phyloP scores from a whole-genome alignment of 2,329 filamentous ascomycete genomes.

The Conoideocrella luteorostrata region DNA sequence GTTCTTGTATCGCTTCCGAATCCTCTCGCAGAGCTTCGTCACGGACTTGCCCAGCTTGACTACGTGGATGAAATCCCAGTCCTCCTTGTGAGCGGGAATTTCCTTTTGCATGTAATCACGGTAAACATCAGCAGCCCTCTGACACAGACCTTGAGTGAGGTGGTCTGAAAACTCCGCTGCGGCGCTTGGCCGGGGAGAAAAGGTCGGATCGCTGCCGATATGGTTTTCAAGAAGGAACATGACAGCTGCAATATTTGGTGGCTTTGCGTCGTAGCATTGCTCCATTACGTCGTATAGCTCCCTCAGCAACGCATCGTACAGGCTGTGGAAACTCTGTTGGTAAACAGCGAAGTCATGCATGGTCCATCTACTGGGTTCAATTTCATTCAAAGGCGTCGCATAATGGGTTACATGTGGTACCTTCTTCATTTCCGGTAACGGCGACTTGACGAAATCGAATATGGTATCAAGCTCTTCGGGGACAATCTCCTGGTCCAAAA shows the following conservation, averaged over 20 bases:
- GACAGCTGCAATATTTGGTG: slow-evolving; percentile 70
- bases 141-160: slow-evolving; percentile 64
- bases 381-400: slow-evolving; percentile 44
- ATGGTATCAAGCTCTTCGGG: slow-evolving; percentile 77
- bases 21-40: slow-evolving; percentile 76
- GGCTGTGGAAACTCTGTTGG: slow-evolving; percentile 63
- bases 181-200: slow-evolving; percentile 64
- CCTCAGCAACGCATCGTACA: slow-evolving; percentile 77
- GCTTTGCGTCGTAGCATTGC: slow-evolving; percentile 83
- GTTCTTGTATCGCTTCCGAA: slow-evolving; percentile 86
- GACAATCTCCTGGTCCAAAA: slow-evolving; percentile 72
- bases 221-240: slow-evolving; percentile 78
- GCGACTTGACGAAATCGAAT: slow-evolving; percentile 75
- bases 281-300: slow-evolving; percentile 86
- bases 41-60: slow-evolving; percentile 84
- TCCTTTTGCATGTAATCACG: slow-evolving; percentile 70
- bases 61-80: slow-evolving; percentile 88
- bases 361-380: slow-evolving; percentile 59
- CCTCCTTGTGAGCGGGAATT: slow-evolving; percentile 70
- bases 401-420: slow-evolving; percentile 48
- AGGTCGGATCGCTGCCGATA: slow-evolving; percentile 71
- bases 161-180: slow-evolving; percentile 65
- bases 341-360: slow-evolving; percentile 63
- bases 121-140: slow-evolving; percentile 75
- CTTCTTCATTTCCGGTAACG: slow-evolving; percentile 60